phyloP scores from a whole-genome alignment of 2,329 filamentous ascomycete genomes.

The Pyrenophora teres region DNA sequence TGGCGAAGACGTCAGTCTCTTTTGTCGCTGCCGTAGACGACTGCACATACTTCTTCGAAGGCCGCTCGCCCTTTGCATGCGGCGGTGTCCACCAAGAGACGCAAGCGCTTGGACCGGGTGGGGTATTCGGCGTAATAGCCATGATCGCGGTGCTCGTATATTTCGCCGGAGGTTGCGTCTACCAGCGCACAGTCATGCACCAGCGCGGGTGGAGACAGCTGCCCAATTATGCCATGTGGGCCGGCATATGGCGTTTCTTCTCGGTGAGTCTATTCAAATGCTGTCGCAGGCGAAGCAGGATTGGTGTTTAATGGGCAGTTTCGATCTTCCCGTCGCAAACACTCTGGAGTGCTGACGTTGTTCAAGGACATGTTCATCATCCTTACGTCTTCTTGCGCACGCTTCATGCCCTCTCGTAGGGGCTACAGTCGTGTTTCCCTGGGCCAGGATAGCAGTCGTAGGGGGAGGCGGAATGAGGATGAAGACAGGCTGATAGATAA shows the following conservation, averaged over 20 bases:
- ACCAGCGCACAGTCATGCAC: conserved; percentile 92
- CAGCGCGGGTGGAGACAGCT: conserved; percentile 94
- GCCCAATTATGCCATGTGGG: conserved; percentile 93
- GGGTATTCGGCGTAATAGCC: conserved; percentile 86
- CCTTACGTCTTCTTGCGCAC: conserved; percentile 69
- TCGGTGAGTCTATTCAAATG: conserved; percentile 61
- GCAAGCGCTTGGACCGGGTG: conserved; percentile 68
- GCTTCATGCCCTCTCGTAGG: conserved; percentile 65
- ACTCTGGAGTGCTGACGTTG: conserved; percentile 16
- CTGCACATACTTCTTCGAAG: conserved; percentile 95
- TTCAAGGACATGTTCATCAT: conserved; percentile 66
- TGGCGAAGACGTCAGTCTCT: conserved; percentile 71
- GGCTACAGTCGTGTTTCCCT: conserved; percentile 71
- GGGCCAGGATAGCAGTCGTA: conserved; percentile 48
- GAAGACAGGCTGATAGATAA: conserved; percentile 96
- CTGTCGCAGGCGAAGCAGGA: conserved; percentile 3
- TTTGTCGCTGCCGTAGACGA: conserved; percentile 90
- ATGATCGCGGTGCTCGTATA: conserved; percentile 82
- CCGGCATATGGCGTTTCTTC: conserved; percentile 81
- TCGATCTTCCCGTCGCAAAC: background rate
- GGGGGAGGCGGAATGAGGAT: conserved; percentile 65
- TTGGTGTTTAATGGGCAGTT: conserved; percentile 1
- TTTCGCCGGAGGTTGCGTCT: conserved; percentile 88
- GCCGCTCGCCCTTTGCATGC: conserved; percentile 84
- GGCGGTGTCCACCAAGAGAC: conserved; percentile 65